Conservation (phyloP, 2,329 filamentous ascomycete genomes). For the Botrytis fragariae region DNA sequence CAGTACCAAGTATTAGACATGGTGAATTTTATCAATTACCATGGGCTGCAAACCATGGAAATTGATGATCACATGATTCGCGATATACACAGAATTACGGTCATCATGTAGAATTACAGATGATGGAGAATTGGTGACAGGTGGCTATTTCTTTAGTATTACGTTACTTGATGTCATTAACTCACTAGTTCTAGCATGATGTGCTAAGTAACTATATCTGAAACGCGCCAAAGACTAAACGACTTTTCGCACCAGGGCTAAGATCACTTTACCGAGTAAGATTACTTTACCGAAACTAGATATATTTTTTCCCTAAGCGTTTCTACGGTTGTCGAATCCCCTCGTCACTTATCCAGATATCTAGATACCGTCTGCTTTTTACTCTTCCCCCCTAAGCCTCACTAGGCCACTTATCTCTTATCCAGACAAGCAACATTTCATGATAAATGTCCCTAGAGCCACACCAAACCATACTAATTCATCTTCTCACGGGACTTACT, state of each 20-base stretch:
- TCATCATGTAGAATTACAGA: background rate
- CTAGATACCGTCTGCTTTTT: no score
- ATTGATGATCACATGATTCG: background rate
- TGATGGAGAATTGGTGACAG: background rate
- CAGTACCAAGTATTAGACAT: background rate
- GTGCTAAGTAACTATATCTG: background rate
- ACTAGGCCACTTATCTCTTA: background rate
- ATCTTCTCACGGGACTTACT: background rate
- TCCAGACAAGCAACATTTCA: background rate
- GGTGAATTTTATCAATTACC: background rate
- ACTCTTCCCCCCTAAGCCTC: rapidly evolving
- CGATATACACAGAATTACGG: background rate
- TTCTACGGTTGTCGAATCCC: background rate
- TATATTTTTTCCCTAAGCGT: background rate
- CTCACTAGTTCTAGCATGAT: background rate
- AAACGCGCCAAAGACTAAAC: background rate
- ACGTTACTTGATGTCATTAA: background rate
- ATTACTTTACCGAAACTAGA: background rate
- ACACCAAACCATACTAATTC: background rate
- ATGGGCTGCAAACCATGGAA: background rate
- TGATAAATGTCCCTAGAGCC: background rate
- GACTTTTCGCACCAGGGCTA: background rate
- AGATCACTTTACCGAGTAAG: background rate
- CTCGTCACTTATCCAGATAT: background rate
- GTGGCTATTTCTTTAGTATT: background rate